Conservation (phyloP, 306 rosid species). For the Rosa chinensis region DNA sequence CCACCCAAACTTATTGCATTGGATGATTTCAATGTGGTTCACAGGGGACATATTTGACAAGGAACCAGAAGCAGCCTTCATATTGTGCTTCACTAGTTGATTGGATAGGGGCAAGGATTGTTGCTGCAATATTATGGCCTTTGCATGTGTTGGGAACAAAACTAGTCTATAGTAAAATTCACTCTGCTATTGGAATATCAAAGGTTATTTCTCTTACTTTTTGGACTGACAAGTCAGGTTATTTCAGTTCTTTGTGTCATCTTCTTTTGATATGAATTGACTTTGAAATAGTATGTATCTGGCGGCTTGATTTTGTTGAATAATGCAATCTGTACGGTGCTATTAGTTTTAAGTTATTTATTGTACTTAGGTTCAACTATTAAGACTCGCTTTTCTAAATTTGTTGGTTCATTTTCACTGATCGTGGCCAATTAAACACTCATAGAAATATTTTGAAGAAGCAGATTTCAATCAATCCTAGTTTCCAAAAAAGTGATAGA, state of each 20-base stretch:
- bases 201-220: slow-evolving; percentile 34
- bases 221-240: slow-evolving; percentile 2
- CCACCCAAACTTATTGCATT: slow-evolving; percentile 14
- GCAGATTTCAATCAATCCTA: not conserved
- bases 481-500: not conserved
- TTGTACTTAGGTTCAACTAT: not conserved
- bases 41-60: slow-evolving; percentile 76
- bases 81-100: slow-evolving; percentile 55
- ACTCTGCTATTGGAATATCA: slow-evolving; percentile 68
- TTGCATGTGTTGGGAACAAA: slow-evolving; percentile 75
- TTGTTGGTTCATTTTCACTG: not conserved
- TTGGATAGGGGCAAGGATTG: slow-evolving; percentile 78
- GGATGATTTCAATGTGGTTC: slow-evolving; percentile 25
- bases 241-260: not conserved
- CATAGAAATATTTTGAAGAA: not conserved
- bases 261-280: not conserved
- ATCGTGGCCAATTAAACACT: not conserved
- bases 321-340: slow-evolving; percentile 23
- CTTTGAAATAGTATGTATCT: not conserved
- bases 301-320: not conserved
- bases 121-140: slow-evolving; percentile 68
- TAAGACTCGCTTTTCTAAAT: not conserved
- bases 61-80: slow-evolving; percentile 56
- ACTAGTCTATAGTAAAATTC: slow-evolving; percentile 74
- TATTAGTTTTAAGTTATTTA: slow-evolving; percentile 1